Evolutionary conservation across 1,284 basidiomycete species (phyloP).

Genomic region (Inonotus obliquus): DNA sequence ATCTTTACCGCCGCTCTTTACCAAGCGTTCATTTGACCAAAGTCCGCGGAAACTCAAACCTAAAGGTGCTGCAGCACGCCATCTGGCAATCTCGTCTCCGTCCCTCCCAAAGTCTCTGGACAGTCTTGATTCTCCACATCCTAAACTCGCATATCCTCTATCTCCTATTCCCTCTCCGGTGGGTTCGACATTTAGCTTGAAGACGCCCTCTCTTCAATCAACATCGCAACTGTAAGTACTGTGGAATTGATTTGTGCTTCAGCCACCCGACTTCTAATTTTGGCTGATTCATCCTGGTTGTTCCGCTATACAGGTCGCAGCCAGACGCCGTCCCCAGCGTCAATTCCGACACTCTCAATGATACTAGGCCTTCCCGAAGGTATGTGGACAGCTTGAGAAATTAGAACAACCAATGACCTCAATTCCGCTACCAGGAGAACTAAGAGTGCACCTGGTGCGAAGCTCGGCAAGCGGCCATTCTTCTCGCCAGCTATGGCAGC

Average conservation of each 20-base stretch:
- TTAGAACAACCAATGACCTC: background rate
- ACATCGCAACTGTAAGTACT: slow-evolving; percentile 8
- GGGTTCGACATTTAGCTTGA: slow-evolving; percentile 13
- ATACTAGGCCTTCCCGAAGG: background rate
- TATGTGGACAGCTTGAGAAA: background rate
- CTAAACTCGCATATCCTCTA: slow-evolving; percentile 17
- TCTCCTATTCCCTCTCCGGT: slow-evolving; percentile 17
- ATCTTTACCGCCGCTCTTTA: slow-evolving; percentile 1
- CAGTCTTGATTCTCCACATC: slow-evolving; percentile 10
- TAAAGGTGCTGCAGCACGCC: background rate
- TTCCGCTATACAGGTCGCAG: background rate
- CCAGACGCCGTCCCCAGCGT: background rate
- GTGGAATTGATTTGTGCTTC: background rate
- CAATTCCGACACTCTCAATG: background rate
- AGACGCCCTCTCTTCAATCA: background rate
- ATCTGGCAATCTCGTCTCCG: slow-evolving; percentile 15
- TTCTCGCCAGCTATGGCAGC: slow-evolving; percentile 13
- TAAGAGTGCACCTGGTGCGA: slow-evolving; percentile 16
- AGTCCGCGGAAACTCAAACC: slow-evolving; percentile 5
- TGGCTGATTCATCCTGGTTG: background rate
- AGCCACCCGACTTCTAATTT: background rate
- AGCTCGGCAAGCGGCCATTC: slow-evolving; percentile 7
- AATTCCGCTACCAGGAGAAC: slow-evolving; percentile 10
- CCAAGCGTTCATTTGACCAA: background rate
- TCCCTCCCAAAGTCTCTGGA: slow-evolving; percentile 13